phyloP scores from a whole-genome alignment of 75 land plant species.

The Sequoiadendron giganteum region DNA sequence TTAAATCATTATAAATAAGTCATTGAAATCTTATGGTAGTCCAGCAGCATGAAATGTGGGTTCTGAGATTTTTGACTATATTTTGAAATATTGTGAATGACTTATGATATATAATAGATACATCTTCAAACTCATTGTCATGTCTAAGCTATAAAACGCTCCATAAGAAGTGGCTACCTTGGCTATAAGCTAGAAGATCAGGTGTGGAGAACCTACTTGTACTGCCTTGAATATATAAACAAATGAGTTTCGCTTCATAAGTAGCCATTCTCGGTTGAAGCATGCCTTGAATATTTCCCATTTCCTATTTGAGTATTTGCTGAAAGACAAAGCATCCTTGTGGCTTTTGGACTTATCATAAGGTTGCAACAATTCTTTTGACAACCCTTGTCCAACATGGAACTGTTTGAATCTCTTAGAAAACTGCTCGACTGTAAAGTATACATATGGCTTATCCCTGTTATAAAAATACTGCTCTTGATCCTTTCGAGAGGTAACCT shows the following conservation, averaged over 20 bases:
- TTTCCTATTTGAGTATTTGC: conserved; percentile 41
- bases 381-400: conserved; percentile 30
- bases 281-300: conserved; percentile 67
- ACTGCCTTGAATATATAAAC: conserved; percentile 62
- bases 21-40: no score
- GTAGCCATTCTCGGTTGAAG: conserved; percentile 53
- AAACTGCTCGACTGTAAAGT: conserved; percentile 54
- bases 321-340: conserved; percentile 38
- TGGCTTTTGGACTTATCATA: conserved; percentile 34
- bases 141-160: no score
- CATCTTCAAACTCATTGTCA: no score
- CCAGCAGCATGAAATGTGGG: no score
- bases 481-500: conserved; percentile 81
- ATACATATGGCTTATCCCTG: conserved; percentile 33
- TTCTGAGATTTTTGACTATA: no score
- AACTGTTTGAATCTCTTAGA: conserved; percentile 41
- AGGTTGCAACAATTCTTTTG: conserved; percentile 39
- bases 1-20: no score
- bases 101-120: no score
- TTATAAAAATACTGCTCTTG: conserved; percentile 82
- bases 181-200: neutral
- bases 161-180: neutral
- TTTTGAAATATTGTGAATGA: no score
- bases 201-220: conserved; percentile 40
- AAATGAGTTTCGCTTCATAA: conserved; percentile 72